Percentiles rank a stretch among this genome's conserved stretches.
Conservation (phyloP, 106 monocot species). For the Dioscorea alata region DNA sequence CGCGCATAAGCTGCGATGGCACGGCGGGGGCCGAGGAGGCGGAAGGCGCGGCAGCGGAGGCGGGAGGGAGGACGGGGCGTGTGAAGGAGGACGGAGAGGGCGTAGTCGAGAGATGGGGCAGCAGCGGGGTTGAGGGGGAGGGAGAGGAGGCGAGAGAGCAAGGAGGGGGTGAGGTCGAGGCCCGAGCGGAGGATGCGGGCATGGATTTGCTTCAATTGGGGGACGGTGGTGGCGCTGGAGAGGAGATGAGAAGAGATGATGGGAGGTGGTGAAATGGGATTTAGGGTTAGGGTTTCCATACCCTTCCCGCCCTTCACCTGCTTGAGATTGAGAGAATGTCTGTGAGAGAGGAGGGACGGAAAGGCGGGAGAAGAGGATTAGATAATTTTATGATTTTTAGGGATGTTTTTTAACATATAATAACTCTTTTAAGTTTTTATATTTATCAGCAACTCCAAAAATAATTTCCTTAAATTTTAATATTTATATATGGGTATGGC, state of each 20-base stretch:
- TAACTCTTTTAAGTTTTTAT: no score
- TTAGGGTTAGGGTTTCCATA: conserved; percentile 1
- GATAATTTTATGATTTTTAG: no score
- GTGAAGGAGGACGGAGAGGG: conserved; percentile 47
- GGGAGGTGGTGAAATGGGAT: conserved; percentile 7
- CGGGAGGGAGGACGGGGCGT: conserved; percentile 18
- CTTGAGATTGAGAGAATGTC: no score
- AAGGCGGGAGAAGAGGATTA: no score
- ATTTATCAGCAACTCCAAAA: no score
- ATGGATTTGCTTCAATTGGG: conserved; percentile 56
- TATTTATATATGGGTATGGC: no score
- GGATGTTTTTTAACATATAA: no score
- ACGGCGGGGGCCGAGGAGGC: conserved; percentile 13
- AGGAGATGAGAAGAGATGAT: conserved; percentile 7
- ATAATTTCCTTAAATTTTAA: no score
- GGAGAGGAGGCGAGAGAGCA: conserved; percentile 61
- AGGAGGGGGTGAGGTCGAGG: conserved; percentile 19
- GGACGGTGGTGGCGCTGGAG: conserved; percentile 28
- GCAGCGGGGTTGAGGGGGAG: conserved; percentile 28
- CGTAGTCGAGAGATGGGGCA: conserved; percentile 41
- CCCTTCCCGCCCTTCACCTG: no score
- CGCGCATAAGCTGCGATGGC: conserved; percentile 37
- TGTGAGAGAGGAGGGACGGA: no score
- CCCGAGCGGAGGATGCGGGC: conserved; percentile 33
- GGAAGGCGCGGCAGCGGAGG: conserved; percentile 45